phyloP scores from a whole-genome alignment of 2,329 filamentous ascomycete genomes.

The Cytospora piceicola region DNA sequence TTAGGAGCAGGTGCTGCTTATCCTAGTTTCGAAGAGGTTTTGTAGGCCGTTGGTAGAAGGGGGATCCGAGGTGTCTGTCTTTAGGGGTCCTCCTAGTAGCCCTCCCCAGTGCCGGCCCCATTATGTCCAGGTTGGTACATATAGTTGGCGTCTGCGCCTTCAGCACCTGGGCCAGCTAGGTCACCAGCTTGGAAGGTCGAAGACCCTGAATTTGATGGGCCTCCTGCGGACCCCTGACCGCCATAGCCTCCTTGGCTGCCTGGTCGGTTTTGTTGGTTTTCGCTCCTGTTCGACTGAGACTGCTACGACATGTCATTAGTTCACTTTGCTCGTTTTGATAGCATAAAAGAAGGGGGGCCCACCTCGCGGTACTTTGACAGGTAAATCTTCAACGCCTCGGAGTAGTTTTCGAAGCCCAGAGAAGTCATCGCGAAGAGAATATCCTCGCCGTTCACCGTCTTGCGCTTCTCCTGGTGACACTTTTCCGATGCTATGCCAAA shows the following conservation, averaged over 20 bases:
- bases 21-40: not conserved
- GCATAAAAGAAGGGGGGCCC: slow-evolving; percentile 45
- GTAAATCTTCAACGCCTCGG: slow-evolving; percentile 97
- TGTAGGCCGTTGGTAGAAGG: not conserved
- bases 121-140: slow-evolving; percentile 64
- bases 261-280: slow-evolving; percentile 55
- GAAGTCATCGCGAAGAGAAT: slow-evolving; percentile 99
- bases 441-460: slow-evolving; percentile 98
- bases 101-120: slow-evolving; percentile 56
- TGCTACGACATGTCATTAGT: slow-evolving; percentile 50
- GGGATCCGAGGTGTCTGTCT: not conserved
- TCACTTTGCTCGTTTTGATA: slow-evolving; percentile 4
- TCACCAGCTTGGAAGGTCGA: slow-evolving; percentile 53
- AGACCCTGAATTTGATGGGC: slow-evolving; percentile 43
- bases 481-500: slow-evolving; percentile 83
- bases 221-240: slow-evolving; percentile 45
- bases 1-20: not conserved
- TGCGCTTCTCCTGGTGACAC: slow-evolving; percentile 98
- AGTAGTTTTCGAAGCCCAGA: slow-evolving; percentile 97
- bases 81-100: slow-evolving; percentile 47
- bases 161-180: slow-evolving; percentile 47
- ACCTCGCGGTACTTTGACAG: slow-evolving; percentile 97
- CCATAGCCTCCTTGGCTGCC: slow-evolving; percentile 57
- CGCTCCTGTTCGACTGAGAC: slow-evolving; percentile 78
- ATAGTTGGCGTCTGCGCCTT: slow-evolving; percentile 51